These are phyloP conservation scores for Aureobasidium sp. DNA, from an alignment of 2,329 filamentous ascomycete species.

Conservation along the genomic window DNA sequence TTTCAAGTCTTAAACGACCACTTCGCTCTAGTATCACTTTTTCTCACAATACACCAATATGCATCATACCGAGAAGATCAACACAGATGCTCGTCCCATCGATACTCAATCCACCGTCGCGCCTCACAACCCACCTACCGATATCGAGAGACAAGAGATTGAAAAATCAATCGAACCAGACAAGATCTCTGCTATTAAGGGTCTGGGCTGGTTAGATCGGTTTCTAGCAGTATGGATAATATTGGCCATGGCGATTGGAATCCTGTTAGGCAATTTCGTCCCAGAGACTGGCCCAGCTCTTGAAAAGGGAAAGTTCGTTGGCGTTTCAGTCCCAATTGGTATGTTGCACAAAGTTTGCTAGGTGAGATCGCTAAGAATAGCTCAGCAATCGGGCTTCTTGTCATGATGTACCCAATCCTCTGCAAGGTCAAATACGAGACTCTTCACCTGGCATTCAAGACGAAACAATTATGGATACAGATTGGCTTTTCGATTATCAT, in stretches of 20 bases:
- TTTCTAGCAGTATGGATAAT: slow-evolving; percentile 56
- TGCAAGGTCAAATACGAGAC: slow-evolving; percentile 78
- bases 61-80: no score
- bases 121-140: background rate
- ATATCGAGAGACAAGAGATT: background rate
- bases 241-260: slow-evolving; percentile 63
- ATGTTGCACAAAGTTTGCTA: slow-evolving; percentile 16
- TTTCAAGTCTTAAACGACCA: no score
- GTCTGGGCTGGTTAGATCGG: slow-evolving; percentile 35
- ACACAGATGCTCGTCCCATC: no score
- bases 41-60: no score
- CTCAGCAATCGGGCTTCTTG: slow-evolving; percentile 58
- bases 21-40: no score
- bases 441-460: slow-evolving; percentile 56
- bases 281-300: slow-evolving; percentile 51
- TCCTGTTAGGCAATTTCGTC: slow-evolving; percentile 69
- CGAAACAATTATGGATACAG: slow-evolving; percentile 63
- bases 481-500: slow-evolving; percentile 66
- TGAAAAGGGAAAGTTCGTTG: slow-evolving; percentile 63
- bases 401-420: slow-evolving; percentile 93
- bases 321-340: slow-evolving; percentile 60
- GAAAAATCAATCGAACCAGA: background rate
- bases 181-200: slow-evolving; percentile 26
- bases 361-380: slow-evolving; percentile 22
- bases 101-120: no score